These are phyloP conservation scores for Ogataea naganishii DNA, from an alignment of 805 yeast genomes.

Conservation along the genomic window DNA sequence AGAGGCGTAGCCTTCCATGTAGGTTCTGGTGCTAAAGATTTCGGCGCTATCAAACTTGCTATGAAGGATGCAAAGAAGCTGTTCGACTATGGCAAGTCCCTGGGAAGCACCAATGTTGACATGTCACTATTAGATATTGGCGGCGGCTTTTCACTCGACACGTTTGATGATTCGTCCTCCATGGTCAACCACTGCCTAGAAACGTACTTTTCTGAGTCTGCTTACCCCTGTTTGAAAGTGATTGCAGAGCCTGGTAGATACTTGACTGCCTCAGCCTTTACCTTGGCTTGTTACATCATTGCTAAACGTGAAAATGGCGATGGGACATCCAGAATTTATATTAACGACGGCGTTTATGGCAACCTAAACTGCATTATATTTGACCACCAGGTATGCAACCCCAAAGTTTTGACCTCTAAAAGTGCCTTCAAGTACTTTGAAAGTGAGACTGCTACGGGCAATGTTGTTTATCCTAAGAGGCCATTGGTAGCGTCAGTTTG, in stretches of 20 bases:
- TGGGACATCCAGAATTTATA: slow-evolving; percentile 61
- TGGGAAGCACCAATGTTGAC: slow-evolving; percentile 30
- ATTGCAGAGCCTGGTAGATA: slow-evolving; percentile 95
- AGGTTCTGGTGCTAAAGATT: slow-evolving; percentile 87
- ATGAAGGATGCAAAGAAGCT: slow-evolving; percentile 59
- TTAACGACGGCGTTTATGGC: slow-evolving; percentile 94
- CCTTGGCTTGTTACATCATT: slow-evolving; percentile 75
- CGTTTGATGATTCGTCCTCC: slow-evolving; percentile 49
- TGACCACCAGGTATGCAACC: slow-evolving; percentile 80
- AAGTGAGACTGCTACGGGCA: slow-evolving; percentile 6
- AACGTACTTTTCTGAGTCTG: slow-evolving; percentile 45
- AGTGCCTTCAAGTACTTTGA: slow-evolving; percentile 25
- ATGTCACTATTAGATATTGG: slow-evolving; percentile 75
- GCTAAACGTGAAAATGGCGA: slow-evolving; percentile 52
- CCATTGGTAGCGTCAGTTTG: slow-evolving; percentile 67
- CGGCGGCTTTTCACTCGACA: slow-evolving; percentile 74
- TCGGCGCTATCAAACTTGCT: slow-evolving; percentile 58
- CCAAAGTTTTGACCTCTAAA: slow-evolving; percentile 54
- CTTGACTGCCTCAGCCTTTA: slow-evolving; percentile 77
- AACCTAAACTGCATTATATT: slow-evolving; percentile 88
- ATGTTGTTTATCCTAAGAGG: no score
- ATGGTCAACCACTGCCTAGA: slow-evolving; percentile 50
- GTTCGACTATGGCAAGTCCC: slow-evolving; percentile 45
- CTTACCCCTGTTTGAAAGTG: slow-evolving; percentile 28
- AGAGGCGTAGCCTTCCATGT: slow-evolving; percentile 92